These are phyloP conservation scores for Tubosaeta sp. DNA, from an alignment of 768 basidiomycete species.

Conservation along the genomic window DNA sequence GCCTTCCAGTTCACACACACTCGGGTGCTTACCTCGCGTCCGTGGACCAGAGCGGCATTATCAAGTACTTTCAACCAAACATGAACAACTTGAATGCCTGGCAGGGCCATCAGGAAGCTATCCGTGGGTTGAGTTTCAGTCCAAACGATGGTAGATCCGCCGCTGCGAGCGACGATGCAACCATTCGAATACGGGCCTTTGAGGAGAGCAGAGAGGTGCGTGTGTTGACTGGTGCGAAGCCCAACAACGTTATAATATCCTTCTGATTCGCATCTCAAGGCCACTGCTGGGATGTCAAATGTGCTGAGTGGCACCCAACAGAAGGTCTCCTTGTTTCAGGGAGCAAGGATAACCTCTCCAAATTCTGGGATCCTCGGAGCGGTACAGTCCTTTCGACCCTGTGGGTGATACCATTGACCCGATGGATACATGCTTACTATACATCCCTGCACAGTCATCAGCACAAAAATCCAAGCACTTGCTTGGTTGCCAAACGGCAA, in stretches of 20 bases:
- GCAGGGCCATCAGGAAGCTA: constrained; percentile 91
- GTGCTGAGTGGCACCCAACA: constrained; percentile 97
- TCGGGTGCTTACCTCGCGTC: constrained; percentile 92
- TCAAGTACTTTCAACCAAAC: constrained; percentile 99
- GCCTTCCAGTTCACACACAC: constrained; percentile 84
- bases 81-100: constrained; percentile 98
- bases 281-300: constrained; percentile 99
- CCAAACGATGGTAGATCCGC: constrained; percentile 91
- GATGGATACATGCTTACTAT: background rate
- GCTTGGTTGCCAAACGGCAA: constrained; percentile 95
- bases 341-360: constrained; percentile 96
- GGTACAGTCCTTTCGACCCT: constrained; percentile 87
- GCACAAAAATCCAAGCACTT: constrained; percentile 95
- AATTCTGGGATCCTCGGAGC: constrained; percentile 98
- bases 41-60: constrained; percentile 87
- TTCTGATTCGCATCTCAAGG: constrained; percentile 44
- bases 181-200: constrained; percentile 93
- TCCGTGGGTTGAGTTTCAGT: constrained; percentile 87
- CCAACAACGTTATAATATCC: too few relatives aligned
- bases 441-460: constrained; percentile 58
- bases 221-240: constrained; percentile 64
- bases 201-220: constrained; percentile 88
- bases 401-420: constrained; percentile 40
- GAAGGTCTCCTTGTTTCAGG: constrained; percentile 94
- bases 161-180: constrained; percentile 93